Evolutionary conservation across 164 flowering plant species (phyloP).

Genomic region (Tetrastigma voinierianum): DNA sequence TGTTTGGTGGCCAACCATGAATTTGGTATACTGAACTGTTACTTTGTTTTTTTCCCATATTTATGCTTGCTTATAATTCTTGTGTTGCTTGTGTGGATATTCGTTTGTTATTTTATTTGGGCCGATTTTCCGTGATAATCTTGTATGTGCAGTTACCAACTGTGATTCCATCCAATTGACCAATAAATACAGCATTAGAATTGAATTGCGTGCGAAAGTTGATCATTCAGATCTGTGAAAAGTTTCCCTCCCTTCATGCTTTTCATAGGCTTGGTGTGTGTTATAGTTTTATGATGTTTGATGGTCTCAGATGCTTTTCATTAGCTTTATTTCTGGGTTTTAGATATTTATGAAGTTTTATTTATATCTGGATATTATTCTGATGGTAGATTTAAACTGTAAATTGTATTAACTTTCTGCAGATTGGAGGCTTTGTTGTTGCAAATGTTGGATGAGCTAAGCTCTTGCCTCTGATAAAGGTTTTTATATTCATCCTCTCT

Average conservation of each 20-base stretch:
- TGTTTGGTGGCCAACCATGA: conserved; percentile 28
- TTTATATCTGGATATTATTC: not conserved
- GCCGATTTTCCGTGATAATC: not conserved
- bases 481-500: not conserved
- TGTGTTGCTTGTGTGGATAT: not conserved
- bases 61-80: not conserved
- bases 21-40: not conserved
- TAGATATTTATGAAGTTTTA: not conserved
- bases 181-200: no score
- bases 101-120: not conserved
- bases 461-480: conserved; percentile 15
- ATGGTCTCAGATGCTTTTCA: not conserved
- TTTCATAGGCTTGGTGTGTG: no score
- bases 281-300: no score
- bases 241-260: no score
- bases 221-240: no score
- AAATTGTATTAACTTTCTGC: not conserved
- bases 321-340: not conserved
- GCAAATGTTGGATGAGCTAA: not conserved
- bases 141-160: no score
- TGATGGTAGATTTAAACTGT: not conserved
- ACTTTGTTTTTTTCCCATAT: not conserved
- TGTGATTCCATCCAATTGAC: no score
- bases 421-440: conserved; percentile 5
- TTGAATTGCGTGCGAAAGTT: no score